Conservation (phyloP, 1,284 basidiomycete species). For the Pseudozyma sp. region DNA sequence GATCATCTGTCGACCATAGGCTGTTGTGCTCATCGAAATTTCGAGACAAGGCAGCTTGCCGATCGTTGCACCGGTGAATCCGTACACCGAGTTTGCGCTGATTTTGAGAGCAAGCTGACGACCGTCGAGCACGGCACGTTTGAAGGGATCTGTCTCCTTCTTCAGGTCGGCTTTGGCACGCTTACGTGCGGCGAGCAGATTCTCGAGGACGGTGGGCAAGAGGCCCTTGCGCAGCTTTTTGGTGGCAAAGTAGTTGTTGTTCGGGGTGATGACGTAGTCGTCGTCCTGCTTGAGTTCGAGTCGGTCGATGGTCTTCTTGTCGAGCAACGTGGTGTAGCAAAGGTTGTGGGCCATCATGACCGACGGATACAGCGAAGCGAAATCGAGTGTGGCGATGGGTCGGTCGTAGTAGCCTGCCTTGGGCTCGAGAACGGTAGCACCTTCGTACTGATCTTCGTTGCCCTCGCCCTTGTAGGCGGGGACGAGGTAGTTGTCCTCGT, state of each 20-base stretch:
- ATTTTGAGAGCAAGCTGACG: constrained; percentile 68
- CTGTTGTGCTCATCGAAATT: constrained; percentile 68
- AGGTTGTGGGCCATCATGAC: constrained; percentile 69
- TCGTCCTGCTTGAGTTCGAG: constrained; percentile 60
- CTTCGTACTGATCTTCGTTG: constrained; percentile 68
- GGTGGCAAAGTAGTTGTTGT: constrained; percentile 68
- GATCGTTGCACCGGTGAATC: constrained; percentile 68
- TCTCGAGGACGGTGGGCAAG: constrained; percentile 65
- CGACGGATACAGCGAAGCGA: constrained; percentile 68
- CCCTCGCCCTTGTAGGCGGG: constrained; percentile 67
- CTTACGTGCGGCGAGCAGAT: constrained; percentile 64
- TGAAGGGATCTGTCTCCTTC: constrained; percentile 68
- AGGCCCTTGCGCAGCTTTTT: constrained; percentile 63
- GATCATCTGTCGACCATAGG: constrained; percentile 69
- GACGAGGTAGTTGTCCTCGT: constrained; percentile 66
- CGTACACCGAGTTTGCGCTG: constrained; percentile 69
- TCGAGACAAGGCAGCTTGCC: constrained; percentile 68
- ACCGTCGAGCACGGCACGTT: constrained; percentile 67
- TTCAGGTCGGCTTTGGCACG: constrained; percentile 68
- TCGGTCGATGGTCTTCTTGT: constrained; percentile 65
- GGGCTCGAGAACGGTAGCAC: constrained; percentile 68
- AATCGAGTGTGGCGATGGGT: constrained; percentile 67
- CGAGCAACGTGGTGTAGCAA: constrained; percentile 67
- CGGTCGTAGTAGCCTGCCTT: constrained; percentile 68
- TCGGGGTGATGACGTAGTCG: constrained; percentile 67